Evolutionary conservation across 306 rosid species (phyloP).

Genomic region (Dalbergia cultrata): DNA sequence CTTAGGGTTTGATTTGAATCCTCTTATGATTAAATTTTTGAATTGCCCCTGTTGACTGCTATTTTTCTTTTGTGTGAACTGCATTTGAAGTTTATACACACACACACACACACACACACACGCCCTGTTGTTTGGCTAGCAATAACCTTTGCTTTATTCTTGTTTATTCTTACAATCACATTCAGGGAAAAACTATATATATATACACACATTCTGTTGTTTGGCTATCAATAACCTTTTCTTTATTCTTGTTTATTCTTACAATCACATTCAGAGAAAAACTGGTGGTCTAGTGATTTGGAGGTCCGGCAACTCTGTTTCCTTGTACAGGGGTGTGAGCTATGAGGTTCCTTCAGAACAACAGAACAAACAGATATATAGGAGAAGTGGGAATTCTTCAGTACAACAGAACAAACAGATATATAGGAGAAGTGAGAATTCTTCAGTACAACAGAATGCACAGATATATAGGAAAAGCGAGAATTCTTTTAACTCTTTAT

Average conservation of each 20-base stretch:
- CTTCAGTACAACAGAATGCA: constrained; percentile 58
- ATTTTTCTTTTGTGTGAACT: neutral
- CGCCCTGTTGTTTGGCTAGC: constrained; percentile 7
- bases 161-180: constrained; percentile 43
- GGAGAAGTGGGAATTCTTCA: constrained; percentile 54
- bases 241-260: constrained; percentile 43
- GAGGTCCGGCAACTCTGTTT: constrained; percentile 96
- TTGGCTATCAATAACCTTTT: constrained; percentile 17
- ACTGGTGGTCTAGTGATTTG: constrained; percentile 98
- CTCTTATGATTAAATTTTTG: constrained; percentile 11
- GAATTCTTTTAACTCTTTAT: constrained; percentile 44
- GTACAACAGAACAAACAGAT: constrained; percentile 57
- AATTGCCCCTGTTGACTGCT: constrained; percentile 17
- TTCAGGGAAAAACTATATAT: constrained; percentile 78
- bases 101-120: no score
- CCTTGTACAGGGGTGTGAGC: constrained; percentile 95
- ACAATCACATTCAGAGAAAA: constrained; percentile 72
- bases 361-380: constrained; percentile 61
- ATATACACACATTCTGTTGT: neutral
- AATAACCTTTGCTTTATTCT: constrained; percentile 28
- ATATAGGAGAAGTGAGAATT: constrained; percentile 48
- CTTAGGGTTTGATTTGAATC: constrained; percentile 20
- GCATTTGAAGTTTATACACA: neutral
- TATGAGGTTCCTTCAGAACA: constrained; percentile 76
- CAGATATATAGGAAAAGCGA: constrained; percentile 50